Evolutionary conservation across 2,329 filamentous ascomycete genomes (phyloP).

Genomic region (Dothistroma septosporum): DNA sequence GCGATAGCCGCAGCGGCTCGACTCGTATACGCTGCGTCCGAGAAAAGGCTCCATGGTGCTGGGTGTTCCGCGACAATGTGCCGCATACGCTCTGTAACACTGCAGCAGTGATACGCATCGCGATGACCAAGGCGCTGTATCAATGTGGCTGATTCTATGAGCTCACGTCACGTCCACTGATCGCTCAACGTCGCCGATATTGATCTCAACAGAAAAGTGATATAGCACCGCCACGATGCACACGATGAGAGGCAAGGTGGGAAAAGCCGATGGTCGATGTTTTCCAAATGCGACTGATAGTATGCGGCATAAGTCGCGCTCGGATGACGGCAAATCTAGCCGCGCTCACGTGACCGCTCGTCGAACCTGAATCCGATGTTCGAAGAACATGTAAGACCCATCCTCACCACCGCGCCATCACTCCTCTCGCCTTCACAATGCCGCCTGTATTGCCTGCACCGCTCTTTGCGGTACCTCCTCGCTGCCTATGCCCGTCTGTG

Average conservation of each 20-base stretch:
- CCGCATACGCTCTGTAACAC: neutral
- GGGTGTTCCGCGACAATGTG: neutral
- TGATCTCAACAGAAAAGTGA: neutral
- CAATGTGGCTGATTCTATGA: neutral
- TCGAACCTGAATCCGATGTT: too few relatives aligned
- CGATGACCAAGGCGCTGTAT: neutral
- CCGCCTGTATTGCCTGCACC: conserved; percentile 23
- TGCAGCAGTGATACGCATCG: neutral
- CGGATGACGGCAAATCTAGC: too few relatives aligned
- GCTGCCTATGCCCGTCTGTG: conserved; percentile 33
- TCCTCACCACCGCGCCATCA: neutral
- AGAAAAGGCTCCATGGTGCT: neutral
- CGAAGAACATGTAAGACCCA: neutral
- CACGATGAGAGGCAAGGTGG: neutral
- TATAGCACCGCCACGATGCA: neutral
- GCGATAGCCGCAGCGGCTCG: neutral
- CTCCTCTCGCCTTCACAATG: conserved; percentile 21
- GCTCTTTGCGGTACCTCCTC: conserved; percentile 30
- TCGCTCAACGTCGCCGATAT: neutral
- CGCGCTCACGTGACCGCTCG: too few relatives aligned
- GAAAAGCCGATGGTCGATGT: neutral
- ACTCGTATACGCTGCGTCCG: neutral
- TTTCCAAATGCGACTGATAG: too few relatives aligned
- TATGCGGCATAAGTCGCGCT: neutral
- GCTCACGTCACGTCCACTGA: neutral